Evolutionary conservation across 2,329 filamentous ascomycete genomes (phyloP), one percentile per base, ranked within the genome.

Genomic region (Saccharata proteae): DNA sequence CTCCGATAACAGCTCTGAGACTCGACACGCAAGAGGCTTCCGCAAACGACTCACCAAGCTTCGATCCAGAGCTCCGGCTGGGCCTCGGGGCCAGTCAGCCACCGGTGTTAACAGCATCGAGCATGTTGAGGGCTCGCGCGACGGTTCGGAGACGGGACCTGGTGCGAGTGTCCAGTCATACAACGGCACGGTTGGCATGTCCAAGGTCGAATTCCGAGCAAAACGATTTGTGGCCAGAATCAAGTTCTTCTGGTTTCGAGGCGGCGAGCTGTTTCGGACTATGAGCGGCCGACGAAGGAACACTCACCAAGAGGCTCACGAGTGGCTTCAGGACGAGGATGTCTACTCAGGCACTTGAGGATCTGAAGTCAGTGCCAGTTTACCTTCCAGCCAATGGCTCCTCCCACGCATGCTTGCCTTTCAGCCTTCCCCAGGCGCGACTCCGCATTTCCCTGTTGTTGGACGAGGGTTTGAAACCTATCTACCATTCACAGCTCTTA

Each of bases 141-240:
- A 13, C n/a, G 33, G 22, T 3, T 16, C 8, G n/a, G 21, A 24
- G 16, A 33, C 30, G 16, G 16, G 25, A 10, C 10, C 26, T 4
- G 21, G 30, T 4, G 25, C 21, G 4, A 32, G 26, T n/a, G 25
- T 36, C 3, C 29, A 36, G 16, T 27, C 34, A 5, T 29, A 29
- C 5, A 27, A 55, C 29, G 51, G 48, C 8, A 43, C 36, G 20
- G 39, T 44, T 4, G 53, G 55, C 10, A 58, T 57, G 54, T 48
- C 53, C 25, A 53, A 51, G 40, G 44, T 51, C 6, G 56, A 59
- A 37, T 57, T 58, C 33, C 44, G 49, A 16, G 48, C 58, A 36
- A 57, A 54, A 44, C 45, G 51, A 17, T 47, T 59, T 20, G 53
- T 52, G 11, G 54, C 59, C 38, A 54, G 49, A 36, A 36, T 60